Base-by-base conservation (phyloP, 192 early-diverging fungal species). In the Mortierella claussenii region DNA sequence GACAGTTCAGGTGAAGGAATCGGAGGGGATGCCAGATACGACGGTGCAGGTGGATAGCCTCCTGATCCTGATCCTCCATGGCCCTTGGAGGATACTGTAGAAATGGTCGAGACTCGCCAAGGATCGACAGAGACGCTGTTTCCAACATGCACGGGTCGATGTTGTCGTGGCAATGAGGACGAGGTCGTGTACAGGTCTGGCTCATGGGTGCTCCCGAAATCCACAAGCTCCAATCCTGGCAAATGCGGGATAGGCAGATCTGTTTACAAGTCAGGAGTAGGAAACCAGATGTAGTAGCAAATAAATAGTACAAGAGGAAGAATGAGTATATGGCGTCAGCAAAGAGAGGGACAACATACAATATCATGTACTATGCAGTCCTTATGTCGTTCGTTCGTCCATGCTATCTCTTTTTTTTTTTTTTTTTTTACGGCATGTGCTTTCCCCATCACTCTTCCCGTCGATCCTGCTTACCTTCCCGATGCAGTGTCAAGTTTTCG, bases 181-280 rank as follows among this genome's bases (percentile, higher is more conserved):
- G 44, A 63, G 4, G 74, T 43, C 32, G 74, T 46, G 12, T 50
- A 62, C 21, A 55, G 28, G 31, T 46, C 37, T 36, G 61, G 47
- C 21, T 68, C 69, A 46, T 49, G 43, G 32, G 48, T 26, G 62
- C 50, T 47, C 56, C 61, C 74, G 83, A 81, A 59, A 79, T 79
- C 60, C 15, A 82, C 23, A 12, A 47, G 45, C 30, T 89, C 89
- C 13, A 93, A 32, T 13, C 86, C 86, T 15, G 85, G 78, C 17
- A 91, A 80, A 47, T 83, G 82, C 12, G 87, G 90, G 43, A 82
- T 59, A 2, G 88, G 92, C 42, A 90, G 79, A 59, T 90, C 87
- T 86, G 48, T 21, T n/a, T 2, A 13, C 34, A 55, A 45, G 43
- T 18, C 43, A 24, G 63, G 20, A 31, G 26, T 12, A 55, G n/a